Percentiles rank a stretch among this genome's conserved stretches.
Evolutionary conservation across 345 rosid species (phyloP).

Genomic region (Eucalyptus decipiens): DNA sequence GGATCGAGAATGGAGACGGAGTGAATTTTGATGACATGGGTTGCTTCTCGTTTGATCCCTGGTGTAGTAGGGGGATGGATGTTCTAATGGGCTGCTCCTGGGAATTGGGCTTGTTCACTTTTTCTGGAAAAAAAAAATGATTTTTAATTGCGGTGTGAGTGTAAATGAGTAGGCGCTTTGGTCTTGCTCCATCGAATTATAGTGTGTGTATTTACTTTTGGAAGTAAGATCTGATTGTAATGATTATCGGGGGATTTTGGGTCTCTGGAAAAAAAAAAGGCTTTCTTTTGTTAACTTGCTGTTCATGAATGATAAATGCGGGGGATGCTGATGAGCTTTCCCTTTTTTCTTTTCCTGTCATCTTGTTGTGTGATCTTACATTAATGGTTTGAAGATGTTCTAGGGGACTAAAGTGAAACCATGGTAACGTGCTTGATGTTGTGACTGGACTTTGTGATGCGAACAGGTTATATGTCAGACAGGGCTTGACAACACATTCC

Average conservation of each 20-base stretch:
- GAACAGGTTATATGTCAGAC: conserved; percentile 5
- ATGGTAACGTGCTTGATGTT: background rate
- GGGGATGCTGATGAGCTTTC: background rate
- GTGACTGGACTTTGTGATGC: background rate
- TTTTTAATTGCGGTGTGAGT: background rate
- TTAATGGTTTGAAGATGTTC: background rate
- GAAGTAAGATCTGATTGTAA: background rate
- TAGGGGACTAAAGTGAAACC: background rate
- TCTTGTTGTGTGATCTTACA: background rate
- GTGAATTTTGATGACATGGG: background rate
- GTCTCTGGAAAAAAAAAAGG: background rate
- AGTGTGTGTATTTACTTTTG: background rate
- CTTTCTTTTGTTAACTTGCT: background rate
- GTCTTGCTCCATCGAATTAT: background rate
- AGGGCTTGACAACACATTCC: conserved; percentile 23
- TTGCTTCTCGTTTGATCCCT: background rate
- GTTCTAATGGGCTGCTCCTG: background rate
- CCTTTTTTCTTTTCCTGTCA: background rate
- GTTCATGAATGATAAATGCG: background rate
- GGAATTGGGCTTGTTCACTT: background rate
- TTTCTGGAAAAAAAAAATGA: background rate
- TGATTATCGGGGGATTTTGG: background rate
- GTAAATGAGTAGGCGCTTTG: background rate
- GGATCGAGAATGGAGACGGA: background rate
- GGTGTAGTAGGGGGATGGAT: background rate